Base-by-base conservation (phyloP, 164 flowering plant species). In the Kalanchoe fedtschenkoi region DNA sequence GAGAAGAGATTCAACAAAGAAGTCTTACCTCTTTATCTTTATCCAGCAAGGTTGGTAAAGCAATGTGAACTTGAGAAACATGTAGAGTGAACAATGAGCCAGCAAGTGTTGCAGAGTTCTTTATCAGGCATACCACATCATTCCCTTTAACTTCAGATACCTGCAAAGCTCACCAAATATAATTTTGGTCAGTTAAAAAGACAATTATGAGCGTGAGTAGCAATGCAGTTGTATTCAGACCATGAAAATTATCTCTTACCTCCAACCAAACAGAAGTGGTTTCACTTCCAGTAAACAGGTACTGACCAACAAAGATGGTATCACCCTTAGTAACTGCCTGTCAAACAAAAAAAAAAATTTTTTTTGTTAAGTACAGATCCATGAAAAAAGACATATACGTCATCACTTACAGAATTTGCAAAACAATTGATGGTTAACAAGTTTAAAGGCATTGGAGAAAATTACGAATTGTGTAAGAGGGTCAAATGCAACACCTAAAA, bases 251-350 rank as follows among this genome's bases (percentile, higher is more conserved):
- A 2, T 26, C 47, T n/a, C 74, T 70, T 74, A 92, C 98, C 96
- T 92, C 96, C 71, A 92, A 66, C 98, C 98, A 92, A 37, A 86
- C 98, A 64, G 98, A 92, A 51, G 98, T 92, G 35, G 89, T 88
- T 76, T 93, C 99, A 80, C 97, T 93, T 69, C 99, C 99, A 15
- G 99, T 93, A 73, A 93, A 92, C 62, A 92, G 74, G 71, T 92
- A 92, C 62, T 89, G 91, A 51, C 98, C 98, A 62, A 92, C 46
- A 72, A 92, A 92, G 58, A 92, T 89, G 65, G 96, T 92, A 70
- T 88, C 96, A 59, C 98, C 97, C 63, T 76, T 77, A 76, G 32
- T 51, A 51, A 51, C 56, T 2, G 56, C 56, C 56, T 51, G 56
- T 26, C 32, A 51, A 17, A 51, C 17, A 26, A 51, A 11, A 51